Percentiles rank a stretch among this genome's conserved stretches.
Conservation (phyloP, 2,329 filamentous ascomycete genomes). For the Cyphellophora attinorum region DNA sequence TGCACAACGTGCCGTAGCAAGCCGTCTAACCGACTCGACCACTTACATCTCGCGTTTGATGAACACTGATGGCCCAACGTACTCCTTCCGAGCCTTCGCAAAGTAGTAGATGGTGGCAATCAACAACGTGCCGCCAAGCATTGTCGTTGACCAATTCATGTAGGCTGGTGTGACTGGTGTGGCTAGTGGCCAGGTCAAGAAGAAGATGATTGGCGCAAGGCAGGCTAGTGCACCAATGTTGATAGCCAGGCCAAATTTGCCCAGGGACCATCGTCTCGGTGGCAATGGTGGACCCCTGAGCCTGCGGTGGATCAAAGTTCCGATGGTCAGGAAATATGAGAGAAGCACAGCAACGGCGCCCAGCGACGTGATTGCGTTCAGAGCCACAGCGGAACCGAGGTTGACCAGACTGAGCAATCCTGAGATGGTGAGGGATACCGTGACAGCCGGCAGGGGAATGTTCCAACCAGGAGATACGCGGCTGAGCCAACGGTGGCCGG, state of each 20-base stretch:
- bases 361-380: conserved; percentile 43
- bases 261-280: conserved; percentile 32
- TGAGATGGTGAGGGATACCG: conserved; percentile 22
- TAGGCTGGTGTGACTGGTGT: conserved; percentile 27
- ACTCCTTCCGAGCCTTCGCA: conserved; percentile 24
- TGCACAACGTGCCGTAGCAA: no score
- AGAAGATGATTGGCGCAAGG: conserved; percentile 35
- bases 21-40: no score
- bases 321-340: conserved; percentile 41
- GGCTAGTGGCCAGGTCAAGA: conserved; percentile 36
- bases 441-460: conserved; percentile 33
- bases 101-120: conserved; percentile 31
- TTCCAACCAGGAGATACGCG: conserved; percentile 16
- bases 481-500: conserved; percentile 4
- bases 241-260: conserved; percentile 31
- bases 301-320: conserved; percentile 35
- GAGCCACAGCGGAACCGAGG: conserved; percentile 40
- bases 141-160: conserved; percentile 44
- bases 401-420: conserved; percentile 39
- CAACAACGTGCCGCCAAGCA: conserved; percentile 31
- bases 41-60: background rate
- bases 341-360: conserved; percentile 37
- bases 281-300: conserved; percentile 29
- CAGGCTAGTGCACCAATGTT: conserved; percentile 36
- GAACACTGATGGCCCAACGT: conserved; percentile 23